phyloP scores from a whole-genome alignment of 805 yeast genomes.

The Yarrowia keelungensis region DNA sequence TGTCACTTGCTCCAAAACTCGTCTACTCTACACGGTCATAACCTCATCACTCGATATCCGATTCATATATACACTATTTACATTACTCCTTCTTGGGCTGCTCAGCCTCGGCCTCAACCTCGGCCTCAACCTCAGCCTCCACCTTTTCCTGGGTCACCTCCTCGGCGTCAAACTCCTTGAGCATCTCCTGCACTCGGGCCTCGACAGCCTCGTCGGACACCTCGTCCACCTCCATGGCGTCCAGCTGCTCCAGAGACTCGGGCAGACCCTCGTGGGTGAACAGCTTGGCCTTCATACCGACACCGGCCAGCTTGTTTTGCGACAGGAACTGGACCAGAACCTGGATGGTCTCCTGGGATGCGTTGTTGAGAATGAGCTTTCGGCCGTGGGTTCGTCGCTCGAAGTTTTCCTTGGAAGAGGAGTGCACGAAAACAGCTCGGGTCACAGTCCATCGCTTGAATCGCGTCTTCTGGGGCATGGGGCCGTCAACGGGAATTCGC shows the following conservation, averaged over 20 bases:
- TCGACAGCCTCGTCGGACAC: slow-evolving; percentile 16
- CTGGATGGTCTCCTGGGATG: slow-evolving; percentile 84
- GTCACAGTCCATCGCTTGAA: slow-evolving; percentile 93
- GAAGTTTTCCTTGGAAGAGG: slow-evolving; percentile 93
- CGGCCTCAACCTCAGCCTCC: neutral
- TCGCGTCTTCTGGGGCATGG: slow-evolving; percentile 70
- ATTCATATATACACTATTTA: slow-evolving; percentile 36
- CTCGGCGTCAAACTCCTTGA: slow-evolving; percentile 39
- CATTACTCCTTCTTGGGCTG: slow-evolving; percentile 33
- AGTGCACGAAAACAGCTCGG: slow-evolving; percentile 90
- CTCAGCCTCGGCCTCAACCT: neutral
- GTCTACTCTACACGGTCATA: neutral
- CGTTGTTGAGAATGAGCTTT: slow-evolving; percentile 76
- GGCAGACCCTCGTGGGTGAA: slow-evolving; percentile 59
- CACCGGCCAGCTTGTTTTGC: slow-evolving; percentile 47
- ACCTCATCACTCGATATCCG: neutral
- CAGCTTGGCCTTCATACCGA: slow-evolving; percentile 79
- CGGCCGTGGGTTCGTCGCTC: slow-evolving; percentile 85
- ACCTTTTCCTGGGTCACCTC: slow-evolving; percentile 15
- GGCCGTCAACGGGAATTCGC: slow-evolving; percentile 84
- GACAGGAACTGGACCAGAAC: slow-evolving; percentile 53
- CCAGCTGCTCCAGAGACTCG: slow-evolving; percentile 55
- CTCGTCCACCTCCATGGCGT: slow-evolving; percentile 44
- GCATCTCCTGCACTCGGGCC: slow-evolving; percentile 36
- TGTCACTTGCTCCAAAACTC: neutral